A percentile compares a stretch with the other conserved stretches of the same genome.
These are phyloP conservation scores for Colletotrichum coccodes DNA, from an alignment of 2,329 filamentous ascomycete genomes.

Conservation along the genomic window DNA sequence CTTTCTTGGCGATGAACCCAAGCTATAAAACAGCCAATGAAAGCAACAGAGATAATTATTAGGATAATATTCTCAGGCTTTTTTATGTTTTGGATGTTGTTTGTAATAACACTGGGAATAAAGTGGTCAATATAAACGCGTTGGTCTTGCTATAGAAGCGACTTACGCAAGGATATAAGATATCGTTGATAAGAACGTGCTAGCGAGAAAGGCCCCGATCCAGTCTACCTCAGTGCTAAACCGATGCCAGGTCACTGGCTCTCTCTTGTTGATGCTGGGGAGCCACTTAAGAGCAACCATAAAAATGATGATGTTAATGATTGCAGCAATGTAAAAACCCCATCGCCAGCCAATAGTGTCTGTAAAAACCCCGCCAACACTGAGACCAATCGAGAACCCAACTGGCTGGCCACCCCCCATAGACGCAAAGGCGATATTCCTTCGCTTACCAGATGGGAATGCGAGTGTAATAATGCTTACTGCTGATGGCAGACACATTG, in stretches of 20 bases:
- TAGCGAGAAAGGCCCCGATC: constrained; percentile 22
- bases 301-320: constrained; percentile 51
- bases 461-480: constrained; percentile 30
- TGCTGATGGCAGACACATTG: constrained; percentile 29
- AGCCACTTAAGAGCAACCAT: constrained; percentile 50
- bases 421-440: constrained; percentile 46
- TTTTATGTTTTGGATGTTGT: constrained; percentile 41
- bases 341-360: constrained; percentile 32
- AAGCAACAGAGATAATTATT: constrained; percentile 51
- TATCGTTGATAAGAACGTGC: constrained; percentile 12
- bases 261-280: constrained; percentile 57
- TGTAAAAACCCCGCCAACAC: constrained; percentile 30
- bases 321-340: constrained; percentile 27
- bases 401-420: constrained; percentile 33
- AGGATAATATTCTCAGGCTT: constrained; percentile 53
- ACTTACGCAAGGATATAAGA: constrained; percentile 32
- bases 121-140: background rate
- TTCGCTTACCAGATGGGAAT: constrained; percentile 18
- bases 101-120: constrained; percentile 19
- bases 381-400: constrained; percentile 29
- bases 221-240: constrained; percentile 32
- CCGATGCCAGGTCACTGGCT: constrained; percentile 22
- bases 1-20: constrained; percentile 65
- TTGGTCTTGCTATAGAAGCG: constrained; percentile 32
- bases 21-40: constrained; percentile 59